Evolutionary conservation across 23 red algal species (phyloP).

Genomic region (Cyanidioschyzon merolae): DNA sequence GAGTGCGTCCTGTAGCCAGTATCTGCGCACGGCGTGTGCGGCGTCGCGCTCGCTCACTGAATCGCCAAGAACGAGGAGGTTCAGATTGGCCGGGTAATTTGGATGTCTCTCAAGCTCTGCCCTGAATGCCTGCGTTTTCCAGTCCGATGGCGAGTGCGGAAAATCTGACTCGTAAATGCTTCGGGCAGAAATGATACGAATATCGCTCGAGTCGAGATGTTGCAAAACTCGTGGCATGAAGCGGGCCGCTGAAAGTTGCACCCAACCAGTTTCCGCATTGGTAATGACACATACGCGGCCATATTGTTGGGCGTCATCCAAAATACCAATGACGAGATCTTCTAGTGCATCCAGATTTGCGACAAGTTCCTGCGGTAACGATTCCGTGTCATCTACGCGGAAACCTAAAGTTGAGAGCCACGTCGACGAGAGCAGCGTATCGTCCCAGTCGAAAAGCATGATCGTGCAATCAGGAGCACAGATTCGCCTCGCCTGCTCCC

Average conservation of each 20-base stretch:
- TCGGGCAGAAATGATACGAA: slow-evolving; percentile 74
- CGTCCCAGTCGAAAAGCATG: slow-evolving; percentile 83
- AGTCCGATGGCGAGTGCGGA: slow-evolving; percentile 65
- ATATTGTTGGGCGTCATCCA: slow-evolving; percentile 53
- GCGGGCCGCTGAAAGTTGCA: slow-evolving; percentile 53
- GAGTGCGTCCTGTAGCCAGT: slow-evolving; percentile 27
- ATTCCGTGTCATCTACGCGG: slow-evolving; percentile 36
- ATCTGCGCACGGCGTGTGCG: slow-evolving; percentile 51
- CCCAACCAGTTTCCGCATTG: slow-evolving; percentile 95
- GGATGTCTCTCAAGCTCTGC: slow-evolving; percentile 63
- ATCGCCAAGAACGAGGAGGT: slow-evolving; percentile 84
- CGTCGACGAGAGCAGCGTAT: slow-evolving; percentile 81
- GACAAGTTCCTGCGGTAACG: slow-evolving; percentile 30
- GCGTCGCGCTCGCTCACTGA: slow-evolving; percentile 78
- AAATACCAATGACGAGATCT: slow-evolving; percentile 38
- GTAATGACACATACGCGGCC: slow-evolving; percentile 81
- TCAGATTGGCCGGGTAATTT: slow-evolving; percentile 45
- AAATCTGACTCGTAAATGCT: slow-evolving; percentile 69
- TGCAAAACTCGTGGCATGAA: slow-evolving; percentile 63
- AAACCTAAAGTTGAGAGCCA: slow-evolving; percentile 51
- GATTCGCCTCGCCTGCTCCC: not conserved
- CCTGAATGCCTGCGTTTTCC: slow-evolving; percentile 82
- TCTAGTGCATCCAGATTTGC: slow-evolving; percentile 49
- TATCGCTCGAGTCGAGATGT: slow-evolving; percentile 38
- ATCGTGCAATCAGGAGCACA: slow-evolving; percentile 25